These are phyloP conservation scores for Tilletia walkeri DNA, from an alignment of 1,284 basidiomycete genomes.

Conservation along the genomic window DNA sequence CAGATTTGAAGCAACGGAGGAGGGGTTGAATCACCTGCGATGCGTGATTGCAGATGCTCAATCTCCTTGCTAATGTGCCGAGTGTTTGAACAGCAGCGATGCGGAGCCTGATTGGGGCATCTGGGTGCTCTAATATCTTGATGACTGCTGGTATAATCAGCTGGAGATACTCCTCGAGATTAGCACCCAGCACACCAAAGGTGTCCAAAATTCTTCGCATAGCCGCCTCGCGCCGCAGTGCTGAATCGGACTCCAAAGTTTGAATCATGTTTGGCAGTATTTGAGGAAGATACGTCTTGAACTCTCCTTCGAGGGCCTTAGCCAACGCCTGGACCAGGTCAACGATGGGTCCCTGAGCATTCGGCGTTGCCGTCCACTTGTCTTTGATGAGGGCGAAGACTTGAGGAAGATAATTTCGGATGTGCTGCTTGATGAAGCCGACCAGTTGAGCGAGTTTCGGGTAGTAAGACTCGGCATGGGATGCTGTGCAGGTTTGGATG, in stretches of 20 bases:
- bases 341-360: constrained; percentile 87
- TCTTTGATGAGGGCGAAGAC: constrained; percentile 55
- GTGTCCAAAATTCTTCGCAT: constrained; percentile 89
- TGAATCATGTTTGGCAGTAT: constrained; percentile 85
- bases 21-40: constrained; percentile 95
- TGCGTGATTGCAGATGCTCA: constrained; percentile 98
- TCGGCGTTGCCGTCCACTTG: constrained; percentile 61
- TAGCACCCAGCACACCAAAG: constrained; percentile 89
- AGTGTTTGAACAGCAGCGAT: constrained; percentile 89
- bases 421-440: constrained; percentile 95
- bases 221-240: constrained; percentile 61
- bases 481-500: constrained; percentile 72
- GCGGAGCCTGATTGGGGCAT: constrained; percentile 72
- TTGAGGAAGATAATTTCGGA: constrained; percentile 67
- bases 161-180: constrained; percentile 96
- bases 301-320: constrained; percentile 91
- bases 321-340: constrained; percentile 92
- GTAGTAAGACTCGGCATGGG: constrained; percentile 88
- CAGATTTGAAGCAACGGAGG: constrained; percentile 79
- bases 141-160: constrained; percentile 94
- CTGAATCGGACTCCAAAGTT: constrained; percentile 63
- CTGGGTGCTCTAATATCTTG: constrained; percentile 80
- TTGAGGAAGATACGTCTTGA: constrained; percentile 93
- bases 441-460: constrained; percentile 95
- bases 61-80: constrained; percentile 82